Evolutionary conservation across 2,329 filamentous ascomycete genomes (phyloP).

Genomic region (Periconia digitata): DNA sequence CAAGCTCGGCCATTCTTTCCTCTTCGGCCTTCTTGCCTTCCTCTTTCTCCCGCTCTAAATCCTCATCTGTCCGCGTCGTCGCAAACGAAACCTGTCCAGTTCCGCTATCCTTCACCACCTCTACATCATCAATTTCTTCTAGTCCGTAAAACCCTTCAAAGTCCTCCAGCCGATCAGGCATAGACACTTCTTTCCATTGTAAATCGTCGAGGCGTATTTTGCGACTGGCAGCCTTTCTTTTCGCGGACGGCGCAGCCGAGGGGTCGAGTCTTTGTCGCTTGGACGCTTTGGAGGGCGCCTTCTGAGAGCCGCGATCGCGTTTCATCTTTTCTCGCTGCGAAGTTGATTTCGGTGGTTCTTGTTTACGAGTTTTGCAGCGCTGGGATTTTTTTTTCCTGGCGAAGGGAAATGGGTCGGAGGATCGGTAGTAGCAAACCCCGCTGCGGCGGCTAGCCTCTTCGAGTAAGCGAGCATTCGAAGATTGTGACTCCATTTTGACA

Average conservation of each 20-base stretch:
- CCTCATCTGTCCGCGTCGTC: slow-evolving; percentile 31
- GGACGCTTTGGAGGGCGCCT: slow-evolving; percentile 41
- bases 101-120: slow-evolving; percentile 64
- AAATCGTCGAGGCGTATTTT: slow-evolving; percentile 54
- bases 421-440: slow-evolving; percentile 6
- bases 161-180: slow-evolving; percentile 79
- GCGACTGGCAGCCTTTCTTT: slow-evolving; percentile 20
- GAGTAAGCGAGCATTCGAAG: neutral
- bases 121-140: slow-evolving; percentile 89
- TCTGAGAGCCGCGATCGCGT: slow-evolving; percentile 41
- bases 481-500: neutral
- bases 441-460: slow-evolving; percentile 21
- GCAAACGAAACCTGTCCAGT: slow-evolving; percentile 54
- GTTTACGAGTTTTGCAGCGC: slow-evolving; percentile 1
- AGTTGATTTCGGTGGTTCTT: no score
- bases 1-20: slow-evolving; percentile 1
- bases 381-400: slow-evolving; percentile 9
- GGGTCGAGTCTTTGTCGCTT: slow-evolving; percentile 48
- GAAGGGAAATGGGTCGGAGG: slow-evolving; percentile 5
- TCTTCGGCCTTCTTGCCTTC: slow-evolving; percentile 16
- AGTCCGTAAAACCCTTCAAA: slow-evolving; percentile 92
- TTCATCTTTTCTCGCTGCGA: slow-evolving; percentile 33
- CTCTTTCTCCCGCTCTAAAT: slow-evolving; percentile 25
- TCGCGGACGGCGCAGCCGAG: slow-evolving; percentile 13
- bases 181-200: slow-evolving; percentile 63